A percentile compares a stretch with the other conserved stretches of the same genome.
Conservation (phyloP, 345 rosid species). For the Excoecaria cochinchinensis region DNA sequence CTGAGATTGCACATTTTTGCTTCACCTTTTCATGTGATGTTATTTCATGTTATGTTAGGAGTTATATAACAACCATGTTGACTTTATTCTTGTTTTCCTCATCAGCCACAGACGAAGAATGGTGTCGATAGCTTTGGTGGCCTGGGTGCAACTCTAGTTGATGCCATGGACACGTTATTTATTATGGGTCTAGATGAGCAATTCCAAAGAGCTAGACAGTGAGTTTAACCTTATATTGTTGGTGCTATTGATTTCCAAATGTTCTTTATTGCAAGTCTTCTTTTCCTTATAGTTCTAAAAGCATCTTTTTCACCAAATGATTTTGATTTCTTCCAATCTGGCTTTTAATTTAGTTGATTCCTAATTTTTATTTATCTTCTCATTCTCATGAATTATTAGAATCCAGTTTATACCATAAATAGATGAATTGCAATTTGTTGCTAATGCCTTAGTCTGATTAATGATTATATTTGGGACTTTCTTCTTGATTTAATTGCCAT, state of each 20-base stretch:
- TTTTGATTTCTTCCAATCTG: background rate
- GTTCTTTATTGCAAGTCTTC: background rate
- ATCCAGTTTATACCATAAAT: background rate
- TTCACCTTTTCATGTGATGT: background rate
- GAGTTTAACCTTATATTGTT: constrained; percentile 35
- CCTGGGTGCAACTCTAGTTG: constrained; percentile 95
- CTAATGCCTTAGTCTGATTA: background rate
- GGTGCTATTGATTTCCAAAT: background rate
- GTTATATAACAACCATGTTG: constrained; percentile 6
- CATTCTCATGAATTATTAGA: background rate
- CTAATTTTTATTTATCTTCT: background rate
- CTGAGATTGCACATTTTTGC: background rate
- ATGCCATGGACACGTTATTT: constrained; percentile 84
- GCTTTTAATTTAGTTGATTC: background rate
- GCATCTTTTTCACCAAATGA: background rate
- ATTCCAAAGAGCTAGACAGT: constrained; percentile 93
- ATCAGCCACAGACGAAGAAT: constrained; percentile 80
- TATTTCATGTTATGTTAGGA: background rate
- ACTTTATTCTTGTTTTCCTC: background rate
- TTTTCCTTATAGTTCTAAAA: background rate
- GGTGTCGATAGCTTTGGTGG: constrained; percentile 97
- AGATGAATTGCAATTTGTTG: background rate
- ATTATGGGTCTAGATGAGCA: constrained; percentile 95
- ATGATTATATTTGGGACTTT: background rate
- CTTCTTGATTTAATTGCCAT: background rate